Conservation (phyloP, 345 rosid genomes). For the Nasturtium officinale region DNA sequence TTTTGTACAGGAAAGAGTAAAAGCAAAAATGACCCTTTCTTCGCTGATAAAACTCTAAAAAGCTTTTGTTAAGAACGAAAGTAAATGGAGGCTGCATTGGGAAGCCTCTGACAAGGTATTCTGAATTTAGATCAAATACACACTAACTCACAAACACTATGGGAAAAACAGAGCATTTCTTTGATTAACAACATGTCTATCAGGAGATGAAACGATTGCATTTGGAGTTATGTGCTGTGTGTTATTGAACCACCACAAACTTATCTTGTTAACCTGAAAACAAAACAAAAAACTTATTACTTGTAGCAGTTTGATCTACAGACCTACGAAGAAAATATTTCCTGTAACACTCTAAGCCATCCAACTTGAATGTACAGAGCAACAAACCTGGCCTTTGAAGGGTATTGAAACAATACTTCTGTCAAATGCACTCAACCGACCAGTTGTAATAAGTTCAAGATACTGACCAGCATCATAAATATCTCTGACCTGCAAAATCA, state of each 20-base stretch:
- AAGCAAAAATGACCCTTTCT: conserved; percentile 1
- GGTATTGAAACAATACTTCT: conserved; percentile 87
- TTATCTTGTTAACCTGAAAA: conserved; percentile 87
- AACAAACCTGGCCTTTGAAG: conserved; percentile 89
- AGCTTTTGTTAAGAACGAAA: too few relatives aligned
- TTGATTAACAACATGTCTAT: conserved; percentile 84
- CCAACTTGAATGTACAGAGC: not conserved
- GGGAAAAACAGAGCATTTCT: conserved; percentile 88
- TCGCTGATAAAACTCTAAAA: too few relatives aligned
- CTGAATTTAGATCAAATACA: not conserved
- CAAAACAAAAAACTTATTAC: not conserved
- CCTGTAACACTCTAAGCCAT: not conserved
- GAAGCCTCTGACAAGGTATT: conserved; percentile 23
- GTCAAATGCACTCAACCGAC: conserved; percentile 93
- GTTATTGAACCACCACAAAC: conserved; percentile 93
- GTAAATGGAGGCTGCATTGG: not conserved
- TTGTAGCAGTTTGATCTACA: conserved; percentile 3
- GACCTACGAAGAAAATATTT: not conserved
- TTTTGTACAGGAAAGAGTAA: not conserved
- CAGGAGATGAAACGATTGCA: conserved; percentile 81
- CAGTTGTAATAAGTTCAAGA: conserved; percentile 85
- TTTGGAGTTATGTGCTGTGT: conserved; percentile 70
- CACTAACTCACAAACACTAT: conserved; percentile 95
- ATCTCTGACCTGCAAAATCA: conserved; percentile 74
- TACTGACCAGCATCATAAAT: conserved; percentile 83